Percentiles rank a stretch among this genome's conserved stretches.
Evolutionary conservation across 2,329 filamentous ascomycete species (phyloP).

Genomic region (Tolypocladium tropicale): DNA sequence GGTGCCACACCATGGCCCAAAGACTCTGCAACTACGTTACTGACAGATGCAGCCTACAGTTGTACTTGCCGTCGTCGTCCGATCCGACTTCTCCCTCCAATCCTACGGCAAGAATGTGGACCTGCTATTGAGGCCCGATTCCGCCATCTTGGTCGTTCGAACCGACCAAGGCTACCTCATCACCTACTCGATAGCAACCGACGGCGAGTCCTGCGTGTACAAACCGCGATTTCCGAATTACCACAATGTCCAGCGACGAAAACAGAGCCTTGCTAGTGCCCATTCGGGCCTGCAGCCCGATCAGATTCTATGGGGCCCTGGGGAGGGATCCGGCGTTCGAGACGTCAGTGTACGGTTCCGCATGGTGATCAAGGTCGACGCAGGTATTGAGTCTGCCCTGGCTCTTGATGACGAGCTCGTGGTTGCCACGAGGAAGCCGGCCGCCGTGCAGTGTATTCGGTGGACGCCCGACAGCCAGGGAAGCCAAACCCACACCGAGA

Average conservation of each 20-base stretch:
- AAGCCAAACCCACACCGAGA: conserved; percentile 81
- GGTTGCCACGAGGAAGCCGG: conserved; percentile 82
- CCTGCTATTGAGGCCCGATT: conserved; percentile 81
- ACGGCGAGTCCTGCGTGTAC: conserved; percentile 74
- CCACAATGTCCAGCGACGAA: conserved; percentile 50
- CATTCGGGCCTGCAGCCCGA: conserved; percentile 45
- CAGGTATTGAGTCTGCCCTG: conserved; percentile 78
- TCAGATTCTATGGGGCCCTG: conserved; percentile 61
- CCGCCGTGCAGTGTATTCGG: conserved; percentile 91
- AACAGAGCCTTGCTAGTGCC: conserved; percentile 51
- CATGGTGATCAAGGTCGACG: conserved; percentile 97
- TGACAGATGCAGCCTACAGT: conserved; percentile 60
- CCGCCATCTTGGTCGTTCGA: conserved; percentile 82
- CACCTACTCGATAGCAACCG: conserved; percentile 84
- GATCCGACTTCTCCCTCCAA: conserved; percentile 68
- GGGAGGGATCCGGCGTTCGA: conserved; percentile 70
- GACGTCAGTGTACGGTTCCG: conserved; percentile 88
- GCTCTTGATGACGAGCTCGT: conserved; percentile 88
- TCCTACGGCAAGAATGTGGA: conserved; percentile 80
- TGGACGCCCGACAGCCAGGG: conserved; percentile 80
- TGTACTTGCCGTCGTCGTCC: conserved; percentile 73
- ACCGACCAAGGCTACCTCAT: conserved; percentile 81
- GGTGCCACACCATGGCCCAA: conserved; percentile 38
- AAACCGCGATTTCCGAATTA: conserved; percentile 67
- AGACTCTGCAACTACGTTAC: conserved; percentile 3